A percentile compares a stretch with the other conserved stretches of the same genome.
These are phyloP conservation scores for Ceratobasidium sp. DNA, from an alignment of 1,284 basidiomycete genomes.

Conservation along the genomic window DNA sequence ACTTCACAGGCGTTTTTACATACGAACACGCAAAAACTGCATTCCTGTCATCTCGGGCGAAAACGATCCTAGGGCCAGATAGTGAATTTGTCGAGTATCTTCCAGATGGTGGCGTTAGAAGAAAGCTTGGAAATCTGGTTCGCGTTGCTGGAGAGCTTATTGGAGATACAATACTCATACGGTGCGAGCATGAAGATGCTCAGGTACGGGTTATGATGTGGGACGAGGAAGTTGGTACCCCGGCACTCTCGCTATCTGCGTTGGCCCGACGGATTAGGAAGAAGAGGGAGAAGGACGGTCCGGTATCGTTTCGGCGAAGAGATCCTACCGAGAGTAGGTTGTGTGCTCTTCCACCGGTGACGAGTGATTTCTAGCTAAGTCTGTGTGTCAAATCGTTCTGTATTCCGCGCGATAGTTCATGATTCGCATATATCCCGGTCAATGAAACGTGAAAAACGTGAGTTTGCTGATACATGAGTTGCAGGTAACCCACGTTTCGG, in stretches of 20 bases:
- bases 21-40: constrained; percentile 41
- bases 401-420: not conserved
- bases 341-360: constrained; percentile 8
- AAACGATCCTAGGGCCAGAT: constrained; percentile 31
- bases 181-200: constrained; percentile 42
- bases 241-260: constrained; percentile 20
- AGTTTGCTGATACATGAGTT: too few relatives aligned
- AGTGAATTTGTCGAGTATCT: constrained; percentile 37
- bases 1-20: constrained; percentile 35
- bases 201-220: constrained; percentile 43
- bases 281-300: constrained; percentile 4
- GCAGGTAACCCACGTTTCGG: too few relatives aligned
- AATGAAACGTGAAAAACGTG: too few relatives aligned
- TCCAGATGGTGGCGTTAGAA: constrained; percentile 27
- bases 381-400: not conserved
- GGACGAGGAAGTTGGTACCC: constrained; percentile 33
- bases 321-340: constrained; percentile 31
- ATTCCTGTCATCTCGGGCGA: constrained; percentile 20
- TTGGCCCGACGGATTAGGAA: constrained; percentile 10
- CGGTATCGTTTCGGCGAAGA: constrained; percentile 27
- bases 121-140: constrained; percentile 34
- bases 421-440: not conserved
- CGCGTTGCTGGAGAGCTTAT: constrained; percentile 38
- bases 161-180: constrained; percentile 30
- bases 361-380: constrained; percentile 17